Percentiles rank a stretch among this genome's conserved stretches.
phyloP scores from a whole-genome alignment of 768 basidiomycete species.

The Sporobolomyces roseus region DNA sequence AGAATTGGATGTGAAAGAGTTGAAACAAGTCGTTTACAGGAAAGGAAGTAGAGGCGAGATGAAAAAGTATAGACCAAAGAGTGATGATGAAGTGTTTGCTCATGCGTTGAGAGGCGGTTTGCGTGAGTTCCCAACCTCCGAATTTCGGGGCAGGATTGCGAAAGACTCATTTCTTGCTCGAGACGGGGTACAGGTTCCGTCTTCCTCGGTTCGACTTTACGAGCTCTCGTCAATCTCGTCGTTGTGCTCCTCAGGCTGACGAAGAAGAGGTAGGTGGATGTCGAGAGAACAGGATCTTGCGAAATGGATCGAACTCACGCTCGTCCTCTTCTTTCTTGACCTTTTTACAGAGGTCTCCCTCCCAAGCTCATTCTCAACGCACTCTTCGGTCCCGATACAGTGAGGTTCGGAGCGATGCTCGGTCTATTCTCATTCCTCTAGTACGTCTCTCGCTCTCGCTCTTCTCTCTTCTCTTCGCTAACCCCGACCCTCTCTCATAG shows the following conservation, averaged over 20 bases:
- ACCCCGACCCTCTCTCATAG: conserved; percentile 13
- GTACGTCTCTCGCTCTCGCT: neutral
- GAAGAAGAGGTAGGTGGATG: conserved; percentile 58
- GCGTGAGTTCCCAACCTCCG: conserved; percentile 55
- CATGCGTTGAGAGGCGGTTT: conserved; percentile 69
- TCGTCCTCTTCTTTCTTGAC: neutral
- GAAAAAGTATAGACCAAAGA: conserved; percentile 61
- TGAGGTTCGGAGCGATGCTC: conserved; percentile 82
- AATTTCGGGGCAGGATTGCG: too few species aligned
- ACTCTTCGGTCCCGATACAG: conserved; percentile 74
- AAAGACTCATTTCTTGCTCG: neutral
- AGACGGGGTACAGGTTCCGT: conserved; percentile 62
- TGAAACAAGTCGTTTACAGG: conserved; percentile 63
- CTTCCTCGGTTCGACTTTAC: conserved; percentile 70
- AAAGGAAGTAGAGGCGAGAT: conserved; percentile 72
- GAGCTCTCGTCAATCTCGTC: conserved; percentile 77
- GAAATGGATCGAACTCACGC: too few species aligned
- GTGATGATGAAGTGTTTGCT: conserved; percentile 62
- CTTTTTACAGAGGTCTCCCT: conserved; percentile 57
- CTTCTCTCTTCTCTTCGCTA: conserved; percentile 12
- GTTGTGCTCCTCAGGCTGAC: conserved; percentile 70
- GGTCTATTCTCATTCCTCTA: conserved; percentile 61
- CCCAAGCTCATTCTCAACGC: conserved; percentile 70
- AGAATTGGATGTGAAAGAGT: conserved; percentile 64
- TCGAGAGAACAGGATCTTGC: too few species aligned